Evolutionary conservation across 768 basidiomycete genomes (phyloP).

Genomic region (Tylopilus sp.): DNA sequence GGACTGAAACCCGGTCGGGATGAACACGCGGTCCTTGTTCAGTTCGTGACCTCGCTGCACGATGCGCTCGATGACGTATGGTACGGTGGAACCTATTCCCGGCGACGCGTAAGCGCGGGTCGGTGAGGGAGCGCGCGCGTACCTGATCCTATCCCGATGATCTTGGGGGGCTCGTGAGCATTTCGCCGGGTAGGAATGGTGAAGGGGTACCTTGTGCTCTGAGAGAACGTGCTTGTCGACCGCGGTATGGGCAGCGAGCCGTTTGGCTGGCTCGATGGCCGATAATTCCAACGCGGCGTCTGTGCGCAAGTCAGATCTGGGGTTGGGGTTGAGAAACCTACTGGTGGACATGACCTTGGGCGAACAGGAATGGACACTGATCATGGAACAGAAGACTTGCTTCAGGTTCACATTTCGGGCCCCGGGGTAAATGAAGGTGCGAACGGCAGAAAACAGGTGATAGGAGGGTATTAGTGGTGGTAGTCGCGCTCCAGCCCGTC

Average conservation of each 20-base stretch:
- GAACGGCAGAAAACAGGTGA: no score
- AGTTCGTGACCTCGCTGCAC: no score
- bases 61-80: no score
- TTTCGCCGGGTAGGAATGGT: neutral
- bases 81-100: no score
- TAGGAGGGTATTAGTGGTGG: no score
- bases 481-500: no score
- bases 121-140: neutral
- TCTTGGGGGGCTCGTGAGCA: constrained; percentile 37
- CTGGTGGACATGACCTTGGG: no score
- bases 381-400: constrained; percentile 7
- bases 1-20: no score
- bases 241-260: no score
- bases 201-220: constrained; percentile 68
- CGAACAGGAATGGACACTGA: constrained; percentile 9
- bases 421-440: neutral
- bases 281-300: constrained; percentile 28
- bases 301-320: neutral
- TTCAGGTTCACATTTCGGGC: constrained; percentile 1
- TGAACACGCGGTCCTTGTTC: no score
- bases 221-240: no score
- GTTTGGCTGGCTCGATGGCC: constrained; percentile 79
- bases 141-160: constrained; percentile 90
- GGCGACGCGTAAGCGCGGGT: neutral
- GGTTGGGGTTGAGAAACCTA: no score